Evolutionary conservation across 1,139 yeast species (phyloP), one percentile per base, ranked within the genome.

Genomic region (Sugiyamaella japonica): DNA sequence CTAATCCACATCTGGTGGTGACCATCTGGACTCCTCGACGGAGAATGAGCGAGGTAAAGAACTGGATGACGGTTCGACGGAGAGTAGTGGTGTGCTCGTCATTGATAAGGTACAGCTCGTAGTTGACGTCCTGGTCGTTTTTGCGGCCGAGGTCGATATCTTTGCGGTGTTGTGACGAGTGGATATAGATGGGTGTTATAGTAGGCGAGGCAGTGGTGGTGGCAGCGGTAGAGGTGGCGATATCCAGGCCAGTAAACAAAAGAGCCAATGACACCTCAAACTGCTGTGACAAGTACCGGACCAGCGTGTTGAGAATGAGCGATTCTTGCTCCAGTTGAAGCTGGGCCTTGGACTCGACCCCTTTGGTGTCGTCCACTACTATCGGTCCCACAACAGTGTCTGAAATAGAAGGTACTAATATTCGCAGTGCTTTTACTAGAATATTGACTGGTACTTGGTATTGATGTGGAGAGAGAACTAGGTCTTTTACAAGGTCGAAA

Each of bases 331-430:
- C 50, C n/a, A 44, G 37, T 38, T 53, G 56, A 10, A 38, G 38
- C 23, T 44, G 20, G 12, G 51, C 51, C 8, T 28, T 41, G 7
- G 39, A 10, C 31, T 48, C 51, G 1, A n/a, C 23, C 8, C 29
- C 8, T 17, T 34, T 16, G 17, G n/a, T 13, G 7, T 15, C 36
- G 34, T 48, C 15, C 3, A 53, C 41, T 17, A 47, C 51, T 10
- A 58, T 46, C 10, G 57, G 59, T 7, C 63, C 62, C 38, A 59
- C 20, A 2, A 57, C 43, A 16, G 39, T 37, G 8, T 54, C 55
- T 8, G 59, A 41, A 8, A 60, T 54, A 0, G 65, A 62, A 8
- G 52, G 40, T 5, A 49, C 25, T 13, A 61, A 36, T 17, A 58
- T 34, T 8, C 48, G 34, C 32, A 53, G 16, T 1, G 58, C 44